A percentile compares a stretch with the other conserved stretches of the same genome.
Evolutionary conservation across 768 basidiomycete genomes (phyloP).

Genomic region (Boletus speciosus): DNA sequence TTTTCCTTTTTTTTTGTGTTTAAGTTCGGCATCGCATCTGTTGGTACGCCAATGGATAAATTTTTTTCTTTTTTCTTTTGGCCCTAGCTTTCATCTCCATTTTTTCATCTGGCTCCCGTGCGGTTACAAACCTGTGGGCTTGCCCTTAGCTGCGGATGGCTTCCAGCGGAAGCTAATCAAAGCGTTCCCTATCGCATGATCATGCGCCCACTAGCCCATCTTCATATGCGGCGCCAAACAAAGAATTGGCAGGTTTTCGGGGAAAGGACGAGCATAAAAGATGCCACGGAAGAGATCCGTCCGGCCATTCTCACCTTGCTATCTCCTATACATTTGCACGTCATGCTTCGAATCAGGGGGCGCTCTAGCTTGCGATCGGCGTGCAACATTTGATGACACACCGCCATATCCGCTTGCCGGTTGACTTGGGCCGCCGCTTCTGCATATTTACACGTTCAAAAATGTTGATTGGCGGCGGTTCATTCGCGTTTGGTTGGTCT

Average conservation of each 20-base stretch:
- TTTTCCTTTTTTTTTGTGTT: no score
- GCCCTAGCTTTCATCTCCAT: neutral
- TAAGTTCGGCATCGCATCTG: neutral
- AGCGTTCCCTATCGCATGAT: neutral
- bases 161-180: neutral
- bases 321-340: neutral
- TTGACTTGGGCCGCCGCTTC: neutral
- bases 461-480: neutral
- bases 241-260: neutral
- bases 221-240: neutral
- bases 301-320: conserved; percentile 9
- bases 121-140: neutral
- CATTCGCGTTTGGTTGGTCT: neutral
- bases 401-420: neutral
- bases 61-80: neutral
- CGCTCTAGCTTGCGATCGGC: neutral
- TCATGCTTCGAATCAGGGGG: neutral
- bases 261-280: neutral
- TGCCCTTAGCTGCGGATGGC: neutral
- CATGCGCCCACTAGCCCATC: neutral
- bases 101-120: neutral
- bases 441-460: neutral
- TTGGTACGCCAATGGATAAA: neutral
- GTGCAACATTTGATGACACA: neutral
- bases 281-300: conserved; percentile 27